Base-by-base conservation (phyloP, 208 protist species). In the Acanthamoeba castellanii region DNA sequence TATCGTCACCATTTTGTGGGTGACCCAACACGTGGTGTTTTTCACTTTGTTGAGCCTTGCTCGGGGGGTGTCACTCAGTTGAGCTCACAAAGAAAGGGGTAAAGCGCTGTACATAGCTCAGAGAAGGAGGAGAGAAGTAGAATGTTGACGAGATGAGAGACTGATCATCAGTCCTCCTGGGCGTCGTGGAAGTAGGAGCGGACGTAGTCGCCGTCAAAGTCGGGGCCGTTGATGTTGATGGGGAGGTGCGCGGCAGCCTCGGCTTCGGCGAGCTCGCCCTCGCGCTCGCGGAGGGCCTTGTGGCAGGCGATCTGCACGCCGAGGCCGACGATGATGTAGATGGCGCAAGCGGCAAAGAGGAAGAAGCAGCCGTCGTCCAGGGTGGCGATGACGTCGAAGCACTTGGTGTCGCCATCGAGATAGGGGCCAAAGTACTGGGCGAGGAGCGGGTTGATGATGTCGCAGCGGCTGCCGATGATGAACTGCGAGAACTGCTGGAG, bases 401-500 rank as follows among this genome's bases (percentile, higher is more conserved):
- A 97, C 61, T 93, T 95, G 47, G 61, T 27, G 37, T 95, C 94
- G 52, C 47, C 74, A 27, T 47, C 81, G 93, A 92, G 72, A 55
- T 47, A 55, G 45, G 32, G 27, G 66, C 42, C 42, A 45, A 97
- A 59, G 64, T 94, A 95, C 42, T 97, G n/a, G 47, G 64, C 59
- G 34, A 98, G 61, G 42, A 97, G 34, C 8, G 52, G 32, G 95
- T 98, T 97, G 95, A 98, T 94, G 42, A 70, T 1, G 47, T 96
- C 76, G 92, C 97, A 98, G 32, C 61, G 72, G 55, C 95, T 55
- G 30, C 98, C 98, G 32, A 99, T 93, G 30, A 99, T 95, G 92
- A 99, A 99, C 18, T 97, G 95, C 4, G 99, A 96, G 89, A 99
- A 99, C 85, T 98, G 98, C 18, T 97, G 96, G 8, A 99, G 93